Evolutionary conservation across 202 grass and related monocot species (phyloP).

Genomic region (Digitaria exilis): DNA sequence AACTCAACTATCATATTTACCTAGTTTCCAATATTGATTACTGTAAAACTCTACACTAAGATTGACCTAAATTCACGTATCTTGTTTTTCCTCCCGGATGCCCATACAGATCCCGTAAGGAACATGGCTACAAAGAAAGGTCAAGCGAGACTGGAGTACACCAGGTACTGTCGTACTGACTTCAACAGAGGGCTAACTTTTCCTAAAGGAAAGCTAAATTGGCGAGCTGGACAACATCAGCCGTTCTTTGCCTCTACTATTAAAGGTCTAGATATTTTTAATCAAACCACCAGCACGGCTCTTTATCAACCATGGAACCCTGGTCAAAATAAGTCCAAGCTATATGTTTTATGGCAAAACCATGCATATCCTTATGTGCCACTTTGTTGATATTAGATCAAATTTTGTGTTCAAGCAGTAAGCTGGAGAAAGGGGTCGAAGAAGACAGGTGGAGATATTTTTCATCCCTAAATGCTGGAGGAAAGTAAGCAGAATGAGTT

Average conservation of each 20-base stretch:
- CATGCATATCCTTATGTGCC: neutral
- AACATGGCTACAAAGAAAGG: neutral
- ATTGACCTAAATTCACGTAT: neutral
- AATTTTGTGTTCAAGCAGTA: no score
- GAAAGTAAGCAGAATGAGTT: neutral
- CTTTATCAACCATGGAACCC: neutral
- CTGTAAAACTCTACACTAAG: no score
- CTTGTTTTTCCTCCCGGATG: neutral
- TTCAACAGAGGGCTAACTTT: neutral
- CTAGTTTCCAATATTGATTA: no score
- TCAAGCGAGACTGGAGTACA: slow-evolving; percentile 16
- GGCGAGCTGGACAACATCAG: slow-evolving; percentile 4
- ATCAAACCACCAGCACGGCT: neutral
- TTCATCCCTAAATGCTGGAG: slow-evolving; percentile 6
- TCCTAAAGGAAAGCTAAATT: neutral
- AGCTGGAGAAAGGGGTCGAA: neutral
- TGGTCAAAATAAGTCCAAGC: slow-evolving; percentile 1
- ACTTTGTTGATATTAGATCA: neutral
- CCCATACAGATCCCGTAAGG: neutral
- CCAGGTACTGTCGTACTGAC: neutral
- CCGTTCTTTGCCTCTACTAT: slow-evolving; percentile 32
- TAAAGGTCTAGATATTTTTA: neutral
- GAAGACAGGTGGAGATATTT: neutral
- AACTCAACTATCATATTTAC: no score
- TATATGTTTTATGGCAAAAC: neutral